phyloP scores from a whole-genome alignment of 164 flowering plant species.

The Vitis rotundifolia region DNA sequence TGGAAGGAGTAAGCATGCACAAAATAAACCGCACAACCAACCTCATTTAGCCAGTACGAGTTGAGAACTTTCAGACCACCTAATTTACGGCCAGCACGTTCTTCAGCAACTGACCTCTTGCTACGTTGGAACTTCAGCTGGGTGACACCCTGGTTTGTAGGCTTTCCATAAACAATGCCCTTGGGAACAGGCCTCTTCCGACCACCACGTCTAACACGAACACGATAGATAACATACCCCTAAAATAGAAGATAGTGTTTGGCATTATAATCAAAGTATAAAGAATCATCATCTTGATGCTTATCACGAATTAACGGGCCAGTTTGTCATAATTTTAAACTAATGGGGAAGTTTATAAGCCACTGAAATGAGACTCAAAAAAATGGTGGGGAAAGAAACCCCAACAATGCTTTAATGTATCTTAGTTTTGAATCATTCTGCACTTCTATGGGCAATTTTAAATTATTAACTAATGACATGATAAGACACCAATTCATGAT shows the following conservation, averaged over 20 bases:
- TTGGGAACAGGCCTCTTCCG: conserved; percentile 48
- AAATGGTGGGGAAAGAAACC: no score
- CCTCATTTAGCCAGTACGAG: conserved; percentile 52
- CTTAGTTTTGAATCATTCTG: no score
- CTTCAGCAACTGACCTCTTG: conserved; percentile 49
- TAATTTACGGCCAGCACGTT: conserved; percentile 42
- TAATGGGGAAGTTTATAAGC: no score
- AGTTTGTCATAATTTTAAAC: no score
- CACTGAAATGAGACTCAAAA: no score
- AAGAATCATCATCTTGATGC: no score
- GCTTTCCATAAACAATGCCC: conserved; percentile 53
- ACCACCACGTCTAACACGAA: conserved; percentile 45
- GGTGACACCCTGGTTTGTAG: conserved; percentile 50
- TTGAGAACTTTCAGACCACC: conserved; percentile 44
- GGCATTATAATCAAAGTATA: no score
- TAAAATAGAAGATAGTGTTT: not conserved
- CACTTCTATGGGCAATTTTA: no score
- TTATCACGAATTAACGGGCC: no score
- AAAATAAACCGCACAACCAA: not conserved
- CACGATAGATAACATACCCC: conserved; percentile 41
- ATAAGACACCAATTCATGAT: no score
- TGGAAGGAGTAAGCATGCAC: not conserved
- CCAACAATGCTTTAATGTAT: no score
- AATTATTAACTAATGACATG: no score
- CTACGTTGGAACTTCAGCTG: conserved; percentile 49